Percentiles rank a stretch among this genome's conserved stretches.
Evolutionary conservation across 257 asterid species (phyloP).

Genomic region (Ligustrum vulgare): DNA sequence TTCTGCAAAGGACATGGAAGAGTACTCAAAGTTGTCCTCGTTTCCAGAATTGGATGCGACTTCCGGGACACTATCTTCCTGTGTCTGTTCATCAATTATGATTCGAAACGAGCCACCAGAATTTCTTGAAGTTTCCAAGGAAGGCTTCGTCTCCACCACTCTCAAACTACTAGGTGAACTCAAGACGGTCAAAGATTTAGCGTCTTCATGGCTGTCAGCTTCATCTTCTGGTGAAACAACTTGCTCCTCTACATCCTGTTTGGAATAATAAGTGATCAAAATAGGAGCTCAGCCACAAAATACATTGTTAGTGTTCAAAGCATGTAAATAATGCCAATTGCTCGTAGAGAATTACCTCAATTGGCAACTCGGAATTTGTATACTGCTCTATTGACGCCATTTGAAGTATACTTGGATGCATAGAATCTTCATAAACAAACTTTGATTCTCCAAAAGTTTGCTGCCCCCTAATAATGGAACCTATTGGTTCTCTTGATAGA

Average conservation of each 20-base stretch:
- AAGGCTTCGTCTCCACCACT: slow-evolving; percentile 21
- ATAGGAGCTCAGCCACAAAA: neutral
- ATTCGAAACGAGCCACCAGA: slow-evolving; percentile 15
- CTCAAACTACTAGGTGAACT: neutral
- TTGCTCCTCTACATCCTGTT: slow-evolving; percentile 43
- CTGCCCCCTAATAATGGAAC: slow-evolving; percentile 25
- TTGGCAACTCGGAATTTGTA: slow-evolving; percentile 36
- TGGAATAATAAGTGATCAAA: slow-evolving; percentile 4
- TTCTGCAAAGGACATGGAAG: slow-evolving; percentile 35
- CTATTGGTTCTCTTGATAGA: slow-evolving; percentile 24
- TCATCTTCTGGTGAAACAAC: slow-evolving; percentile 17
- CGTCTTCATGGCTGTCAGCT: slow-evolving; percentile 15
- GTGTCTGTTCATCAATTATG: slow-evolving; percentile 24
- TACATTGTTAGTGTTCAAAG: neutral
- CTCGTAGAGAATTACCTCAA: slow-evolving; percentile 49
- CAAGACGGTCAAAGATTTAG: slow-evolving; percentile 10
- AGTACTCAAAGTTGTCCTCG: slow-evolving; percentile 2
- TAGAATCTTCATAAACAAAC: slow-evolving; percentile 12
- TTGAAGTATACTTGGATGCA: neutral
- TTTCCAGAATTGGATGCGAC: slow-evolving; percentile 28
- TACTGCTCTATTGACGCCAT: neutral
- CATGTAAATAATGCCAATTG: neutral
- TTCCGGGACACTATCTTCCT: slow-evolving; percentile 29
- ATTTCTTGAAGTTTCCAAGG: slow-evolving; percentile 13
- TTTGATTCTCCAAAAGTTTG: slow-evolving; percentile 22